These are phyloP conservation scores for Boletus barrowsii DNA, from an alignment of 768 basidiomycete genomes.

Conservation along the genomic window DNA sequence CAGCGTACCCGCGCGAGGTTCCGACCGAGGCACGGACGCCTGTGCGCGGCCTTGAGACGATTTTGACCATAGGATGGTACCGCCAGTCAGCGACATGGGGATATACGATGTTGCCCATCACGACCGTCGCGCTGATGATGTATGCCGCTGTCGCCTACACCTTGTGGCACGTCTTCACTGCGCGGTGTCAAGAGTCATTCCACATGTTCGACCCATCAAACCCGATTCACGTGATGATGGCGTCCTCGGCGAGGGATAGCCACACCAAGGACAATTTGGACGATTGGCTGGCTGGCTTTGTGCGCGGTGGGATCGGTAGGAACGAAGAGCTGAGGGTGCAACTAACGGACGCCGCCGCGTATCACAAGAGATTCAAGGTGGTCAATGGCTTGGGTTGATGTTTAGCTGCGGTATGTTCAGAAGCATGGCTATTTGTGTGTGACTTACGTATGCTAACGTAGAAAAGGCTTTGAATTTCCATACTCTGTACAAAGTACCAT, in stretches of 20 bases:
- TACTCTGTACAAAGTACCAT: too few species aligned
- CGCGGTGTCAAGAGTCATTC: neutral
- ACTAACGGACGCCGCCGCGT: neutral
- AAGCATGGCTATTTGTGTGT: too few species aligned
- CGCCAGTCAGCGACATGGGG: neutral
- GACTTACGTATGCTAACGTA: too few species aligned
- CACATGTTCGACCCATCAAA: slow-evolving; percentile 6
- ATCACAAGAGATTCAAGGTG: slow-evolving; percentile 4
- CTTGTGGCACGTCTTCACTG: neutral
- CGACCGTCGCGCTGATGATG: slow-evolving; percentile 1
- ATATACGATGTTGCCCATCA: slow-evolving; percentile 6
- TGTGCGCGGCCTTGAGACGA: neutral
- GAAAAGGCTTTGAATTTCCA: too few species aligned
- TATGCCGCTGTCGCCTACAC: slow-evolving; percentile 8
- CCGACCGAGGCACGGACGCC: neutral
- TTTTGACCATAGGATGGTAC: slow-evolving; percentile 5
- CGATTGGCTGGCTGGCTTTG: neutral
- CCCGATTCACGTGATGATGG: slow-evolving; percentile 5
- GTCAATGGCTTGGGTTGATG: too few species aligned
- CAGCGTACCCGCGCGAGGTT: neutral
- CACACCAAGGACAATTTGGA: neutral
- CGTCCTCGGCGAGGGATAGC: neutral
- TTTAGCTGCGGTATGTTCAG: too few species aligned
- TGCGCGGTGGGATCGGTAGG: neutral
- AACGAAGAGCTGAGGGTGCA: slow-evolving; percentile 2